These are phyloP conservation scores for Stemphylium beticola DNA, from an alignment of 2,329 filamentous ascomycete species.

Conservation along the genomic window DNA sequence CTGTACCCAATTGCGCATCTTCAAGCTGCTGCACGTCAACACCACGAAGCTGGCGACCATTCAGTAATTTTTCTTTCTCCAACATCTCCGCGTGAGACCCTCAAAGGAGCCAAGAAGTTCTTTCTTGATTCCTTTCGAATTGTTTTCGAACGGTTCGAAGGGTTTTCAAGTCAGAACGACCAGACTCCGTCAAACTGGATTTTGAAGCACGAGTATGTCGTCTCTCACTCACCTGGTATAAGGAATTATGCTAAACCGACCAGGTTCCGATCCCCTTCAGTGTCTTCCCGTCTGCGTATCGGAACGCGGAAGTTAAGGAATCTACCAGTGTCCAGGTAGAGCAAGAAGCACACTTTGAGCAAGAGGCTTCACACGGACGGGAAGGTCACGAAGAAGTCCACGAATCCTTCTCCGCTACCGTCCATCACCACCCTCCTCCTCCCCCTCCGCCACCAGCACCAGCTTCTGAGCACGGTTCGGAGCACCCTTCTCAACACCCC, in stretches of 20 bases:
- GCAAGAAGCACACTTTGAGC: constrained; percentile 81
- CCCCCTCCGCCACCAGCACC: constrained; percentile 4
- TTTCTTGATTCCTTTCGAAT: constrained; percentile 73
- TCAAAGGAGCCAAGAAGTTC: constrained; percentile 55
- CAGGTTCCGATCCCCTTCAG: constrained; percentile 86
- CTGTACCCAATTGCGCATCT: constrained; percentile 48
- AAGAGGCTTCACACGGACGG: constrained; percentile 83
- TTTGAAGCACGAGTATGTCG: constrained; percentile 92
- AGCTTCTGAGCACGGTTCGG: neutral
- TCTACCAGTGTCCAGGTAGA: constrained; percentile 81
- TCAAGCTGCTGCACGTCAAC: constrained; percentile 37
- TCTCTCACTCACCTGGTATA: neutral
- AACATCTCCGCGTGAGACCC: constrained; percentile 37
- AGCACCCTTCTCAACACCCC: neutral
- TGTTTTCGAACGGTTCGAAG: constrained; percentile 60
- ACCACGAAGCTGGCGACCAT: constrained; percentile 42
- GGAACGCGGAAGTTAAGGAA: constrained; percentile 63
- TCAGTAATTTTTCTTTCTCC: constrained; percentile 24
- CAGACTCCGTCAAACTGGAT: constrained; percentile 95
- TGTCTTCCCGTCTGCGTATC: constrained; percentile 99
- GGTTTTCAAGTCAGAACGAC: constrained; percentile 75
- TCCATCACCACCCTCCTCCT: constrained; percentile 38
- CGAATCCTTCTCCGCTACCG: constrained; percentile 57
- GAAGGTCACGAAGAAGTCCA: constrained; percentile 90
- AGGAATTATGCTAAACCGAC: constrained; percentile 20